A percentile compares a stretch with the other conserved stretches of the same genome.
These are phyloP conservation scores for Pythium monospermum DNA, from an alignment of 352 stramenopile genomes.

Conservation along the genomic window DNA sequence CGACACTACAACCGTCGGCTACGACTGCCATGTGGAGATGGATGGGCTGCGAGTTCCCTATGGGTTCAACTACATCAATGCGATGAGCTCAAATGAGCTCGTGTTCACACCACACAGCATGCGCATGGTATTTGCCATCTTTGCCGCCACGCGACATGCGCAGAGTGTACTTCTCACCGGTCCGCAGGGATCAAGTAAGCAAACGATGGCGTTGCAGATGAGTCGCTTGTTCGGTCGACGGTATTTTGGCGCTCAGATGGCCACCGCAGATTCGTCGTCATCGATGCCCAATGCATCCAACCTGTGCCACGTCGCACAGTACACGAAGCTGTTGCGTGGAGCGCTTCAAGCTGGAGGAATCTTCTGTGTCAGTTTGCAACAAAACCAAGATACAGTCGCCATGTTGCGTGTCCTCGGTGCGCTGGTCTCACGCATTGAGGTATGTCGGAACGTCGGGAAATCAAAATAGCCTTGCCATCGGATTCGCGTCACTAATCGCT, in stretches of 20 bases:
- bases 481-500: not conserved
- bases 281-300: constrained; percentile 1
- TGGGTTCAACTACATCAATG: constrained; percentile 56
- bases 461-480: not conserved
- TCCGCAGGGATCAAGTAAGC: constrained; percentile 24
- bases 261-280: not conserved
- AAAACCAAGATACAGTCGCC: constrained; percentile 1
- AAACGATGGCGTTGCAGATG: constrained; percentile 33
- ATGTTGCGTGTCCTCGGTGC: constrained; percentile 12
- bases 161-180: constrained; percentile 18
- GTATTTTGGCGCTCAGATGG: constrained; percentile 23
- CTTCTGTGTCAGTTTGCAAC: constrained; percentile 15
- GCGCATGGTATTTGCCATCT: constrained; percentile 48
- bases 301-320: constrained; percentile 21
- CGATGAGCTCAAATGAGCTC: constrained; percentile 10
- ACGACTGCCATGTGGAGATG: constrained; percentile 61
- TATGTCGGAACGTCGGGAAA: constrained; percentile 3
- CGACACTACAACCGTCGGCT: constrained; percentile 46
- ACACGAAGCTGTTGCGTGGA: constrained; percentile 34
- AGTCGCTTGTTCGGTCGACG: constrained; percentile 40
- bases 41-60: constrained; percentile 47
- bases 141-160: constrained; percentile 33
- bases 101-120: constrained; percentile 44
- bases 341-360: constrained; percentile 18
- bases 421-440: constrained; percentile 15